These are phyloP conservation scores for Sanguinoderma infundibulare DNA, from an alignment of 1,284 basidiomycete genomes.

Conservation along the genomic window DNA sequence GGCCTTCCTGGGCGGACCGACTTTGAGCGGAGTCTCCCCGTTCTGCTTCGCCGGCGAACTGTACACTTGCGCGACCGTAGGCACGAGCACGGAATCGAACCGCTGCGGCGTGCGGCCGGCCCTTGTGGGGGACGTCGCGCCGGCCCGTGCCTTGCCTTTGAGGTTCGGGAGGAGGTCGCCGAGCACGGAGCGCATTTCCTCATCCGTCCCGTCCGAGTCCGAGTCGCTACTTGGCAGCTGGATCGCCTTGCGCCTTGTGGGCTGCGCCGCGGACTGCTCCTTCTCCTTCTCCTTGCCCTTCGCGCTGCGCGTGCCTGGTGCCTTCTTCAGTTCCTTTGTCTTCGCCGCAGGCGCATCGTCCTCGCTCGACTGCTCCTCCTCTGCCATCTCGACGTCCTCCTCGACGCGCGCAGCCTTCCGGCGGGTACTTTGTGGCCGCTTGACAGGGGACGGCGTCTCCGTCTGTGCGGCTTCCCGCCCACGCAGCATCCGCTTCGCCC, in stretches of 20 bases:
- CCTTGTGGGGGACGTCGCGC: slow-evolving; percentile 1
- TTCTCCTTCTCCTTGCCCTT: slow-evolving; percentile 8
- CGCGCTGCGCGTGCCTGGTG: not conserved
- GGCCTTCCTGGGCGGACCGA: slow-evolving; percentile 10
- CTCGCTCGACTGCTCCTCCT: slow-evolving; percentile 8
- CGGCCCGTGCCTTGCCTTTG: slow-evolving; percentile 8
- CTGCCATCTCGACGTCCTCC: slow-evolving; percentile 16
- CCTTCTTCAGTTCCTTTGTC: slow-evolving; percentile 14
- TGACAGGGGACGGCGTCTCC: slow-evolving; percentile 17
- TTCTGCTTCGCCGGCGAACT: slow-evolving; percentile 17
- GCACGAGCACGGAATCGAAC: slow-evolving; percentile 25
- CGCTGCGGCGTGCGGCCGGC: slow-evolving; percentile 12
- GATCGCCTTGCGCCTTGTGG: slow-evolving; percentile 10
- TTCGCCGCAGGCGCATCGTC: slow-evolving; percentile 10
- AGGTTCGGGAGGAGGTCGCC: slow-evolving; percentile 17
- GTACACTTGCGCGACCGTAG: slow-evolving; percentile 24
- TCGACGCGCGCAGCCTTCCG: slow-evolving; percentile 8
- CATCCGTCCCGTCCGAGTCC: slow-evolving; percentile 15
- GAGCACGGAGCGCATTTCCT: slow-evolving; percentile 17
- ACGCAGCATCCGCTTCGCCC: not conserved
- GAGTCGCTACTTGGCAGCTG: slow-evolving; percentile 10
- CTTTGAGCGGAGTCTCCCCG: slow-evolving; percentile 10
- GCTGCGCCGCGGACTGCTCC: not conserved
- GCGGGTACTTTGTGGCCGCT: slow-evolving; percentile 11
- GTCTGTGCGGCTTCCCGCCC: slow-evolving; percentile 1